Percentiles rank a stretch among this genome's conserved stretches.
phyloP scores from a whole-genome alignment of 2,329 filamentous ascomycete species.

The Davidsoniella neocaledoniae region DNA sequence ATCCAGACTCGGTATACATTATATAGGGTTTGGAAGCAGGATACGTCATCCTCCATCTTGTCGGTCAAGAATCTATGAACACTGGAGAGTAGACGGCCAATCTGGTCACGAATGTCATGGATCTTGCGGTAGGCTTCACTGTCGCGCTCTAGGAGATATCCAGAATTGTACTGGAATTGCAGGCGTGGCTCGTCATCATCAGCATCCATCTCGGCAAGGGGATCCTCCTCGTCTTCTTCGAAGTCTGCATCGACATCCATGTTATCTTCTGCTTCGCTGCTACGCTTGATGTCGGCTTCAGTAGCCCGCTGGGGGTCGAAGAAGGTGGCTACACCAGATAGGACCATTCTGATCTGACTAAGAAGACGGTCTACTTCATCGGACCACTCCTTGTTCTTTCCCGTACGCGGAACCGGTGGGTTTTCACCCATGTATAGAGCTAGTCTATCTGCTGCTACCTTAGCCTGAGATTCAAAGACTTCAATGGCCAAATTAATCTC shows the following conservation, averaged over 20 bases:
- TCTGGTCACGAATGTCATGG: conserved; percentile 62
- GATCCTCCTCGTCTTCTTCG: conserved; percentile 31
- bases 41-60: conserved; percentile 87
- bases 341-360: conserved; percentile 70
- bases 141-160: conserved; percentile 51
- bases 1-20: conserved; percentile 92
- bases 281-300: conserved; percentile 24
- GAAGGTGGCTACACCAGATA: conserved; percentile 75
- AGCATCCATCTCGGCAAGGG: conserved; percentile 40
- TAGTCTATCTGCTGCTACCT: conserved; percentile 57
- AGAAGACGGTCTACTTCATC: conserved; percentile 88
- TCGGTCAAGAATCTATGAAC: conserved; percentile 71
- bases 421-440: conserved; percentile 65
- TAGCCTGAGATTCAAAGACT: conserved; percentile 71
- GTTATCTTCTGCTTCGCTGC: conserved; percentile 35
- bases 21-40: conserved; percentile 86
- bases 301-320: conserved; percentile 68
- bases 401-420: conserved; percentile 71
- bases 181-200: conserved; percentile 73
- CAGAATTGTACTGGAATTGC: conserved; percentile 75
- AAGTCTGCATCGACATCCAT: conserved; percentile 26
- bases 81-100: conserved; percentile 64
- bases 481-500: conserved; percentile 83
- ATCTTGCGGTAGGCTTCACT: conserved; percentile 53
- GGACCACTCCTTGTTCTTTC: conserved; percentile 97